phyloP scores from a whole-genome alignment of 768 basidiomycete genomes.

The Crucibulum laeve region DNA sequence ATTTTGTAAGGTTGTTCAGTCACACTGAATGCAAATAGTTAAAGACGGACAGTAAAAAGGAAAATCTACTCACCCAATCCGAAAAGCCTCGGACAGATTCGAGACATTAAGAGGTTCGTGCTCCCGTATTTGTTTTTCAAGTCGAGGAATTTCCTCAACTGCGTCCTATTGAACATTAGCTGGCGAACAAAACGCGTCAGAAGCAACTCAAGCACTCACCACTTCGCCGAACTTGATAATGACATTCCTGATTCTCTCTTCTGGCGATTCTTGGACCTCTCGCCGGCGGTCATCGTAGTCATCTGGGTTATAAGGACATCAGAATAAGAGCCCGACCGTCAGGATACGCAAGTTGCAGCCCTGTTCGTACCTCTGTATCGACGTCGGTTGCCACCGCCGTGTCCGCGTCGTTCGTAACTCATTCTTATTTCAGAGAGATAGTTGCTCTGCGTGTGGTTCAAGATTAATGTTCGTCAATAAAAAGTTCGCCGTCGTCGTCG shows the following conservation, averaged over 20 bases:
- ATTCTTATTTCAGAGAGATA: conserved; percentile 23
- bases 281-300: conserved; percentile 67
- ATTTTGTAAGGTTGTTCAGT: conserved; percentile 95
- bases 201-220: conserved; percentile 38
- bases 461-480: too few species aligned
- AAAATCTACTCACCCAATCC: conserved; percentile 49
- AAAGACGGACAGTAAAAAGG: conserved; percentile 5
- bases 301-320: conserved; percentile 32
- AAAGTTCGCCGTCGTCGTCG: neutral
- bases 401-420: conserved; percentile 56
- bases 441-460: too few species aligned
- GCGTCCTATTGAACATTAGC: conserved; percentile 46
- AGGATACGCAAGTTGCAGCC: conserved; percentile 6
- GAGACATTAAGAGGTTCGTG: conserved; percentile 55
- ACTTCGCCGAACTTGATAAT: conserved; percentile 81
- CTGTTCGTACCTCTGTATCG: conserved; percentile 50
- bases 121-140: conserved; percentile 64
- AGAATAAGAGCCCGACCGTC: neutral
- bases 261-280: conserved; percentile 64
- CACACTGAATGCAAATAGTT: conserved; percentile 42
- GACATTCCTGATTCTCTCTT: conserved; percentile 61
- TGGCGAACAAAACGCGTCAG: too few species aligned
- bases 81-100: conserved; percentile 68
- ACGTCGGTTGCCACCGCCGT: conserved; percentile 37
- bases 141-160: conserved; percentile 59